Conservation (phyloP, 1,139 yeast genomes). For the Pichia cactophila region DNA sequence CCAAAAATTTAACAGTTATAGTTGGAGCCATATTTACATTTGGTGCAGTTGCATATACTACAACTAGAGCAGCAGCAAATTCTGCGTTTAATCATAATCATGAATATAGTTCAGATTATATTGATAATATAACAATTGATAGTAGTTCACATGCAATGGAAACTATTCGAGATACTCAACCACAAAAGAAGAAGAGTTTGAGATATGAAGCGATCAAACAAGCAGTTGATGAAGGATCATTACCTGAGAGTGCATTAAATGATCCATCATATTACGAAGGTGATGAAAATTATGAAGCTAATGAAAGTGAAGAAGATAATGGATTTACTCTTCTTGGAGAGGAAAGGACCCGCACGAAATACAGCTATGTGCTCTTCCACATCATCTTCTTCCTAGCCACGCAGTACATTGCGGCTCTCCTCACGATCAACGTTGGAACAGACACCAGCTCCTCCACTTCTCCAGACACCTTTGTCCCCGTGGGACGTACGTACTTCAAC, state of each 20-base stretch:
- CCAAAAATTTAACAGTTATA: slow-evolving; percentile 81
- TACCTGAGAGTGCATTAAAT: slow-evolving; percentile 84
- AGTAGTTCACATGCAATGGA: slow-evolving; percentile 14
- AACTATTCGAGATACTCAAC: slow-evolving; percentile 38
- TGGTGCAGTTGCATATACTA: slow-evolving; percentile 92
- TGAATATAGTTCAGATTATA: slow-evolving; percentile 14
- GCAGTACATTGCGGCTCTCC: slow-evolving; percentile 89
- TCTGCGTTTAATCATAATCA: slow-evolving; percentile 47
- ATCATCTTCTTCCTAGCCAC: slow-evolving; percentile 90
- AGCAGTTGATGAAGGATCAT: slow-evolving; percentile 90
- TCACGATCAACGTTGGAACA: slow-evolving; percentile 80
- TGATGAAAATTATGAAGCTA: slow-evolving; percentile 28
- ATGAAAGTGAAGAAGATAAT: slow-evolving; percentile 27
- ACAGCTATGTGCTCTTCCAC: slow-evolving; percentile 86
- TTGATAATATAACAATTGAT: neutral
- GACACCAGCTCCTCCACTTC: slow-evolving; percentile 5
- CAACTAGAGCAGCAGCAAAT: slow-evolving; percentile 90
- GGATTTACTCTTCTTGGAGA: slow-evolving; percentile 30
- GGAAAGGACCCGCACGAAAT: slow-evolving; percentile 62
- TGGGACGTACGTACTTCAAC: slow-evolving; percentile 92
- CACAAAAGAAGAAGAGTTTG: slow-evolving; percentile 59
- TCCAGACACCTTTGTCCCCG: slow-evolving; percentile 83
- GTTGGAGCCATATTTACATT: slow-evolving; percentile 92
- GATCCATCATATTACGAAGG: slow-evolving; percentile 59
- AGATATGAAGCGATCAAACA: slow-evolving; percentile 83